Percentiles rank a stretch among this genome's conserved stretches.
Evolutionary conservation across 768 basidiomycete genomes (phyloP).

Genomic region (Kwoniella heveanensis): DNA sequence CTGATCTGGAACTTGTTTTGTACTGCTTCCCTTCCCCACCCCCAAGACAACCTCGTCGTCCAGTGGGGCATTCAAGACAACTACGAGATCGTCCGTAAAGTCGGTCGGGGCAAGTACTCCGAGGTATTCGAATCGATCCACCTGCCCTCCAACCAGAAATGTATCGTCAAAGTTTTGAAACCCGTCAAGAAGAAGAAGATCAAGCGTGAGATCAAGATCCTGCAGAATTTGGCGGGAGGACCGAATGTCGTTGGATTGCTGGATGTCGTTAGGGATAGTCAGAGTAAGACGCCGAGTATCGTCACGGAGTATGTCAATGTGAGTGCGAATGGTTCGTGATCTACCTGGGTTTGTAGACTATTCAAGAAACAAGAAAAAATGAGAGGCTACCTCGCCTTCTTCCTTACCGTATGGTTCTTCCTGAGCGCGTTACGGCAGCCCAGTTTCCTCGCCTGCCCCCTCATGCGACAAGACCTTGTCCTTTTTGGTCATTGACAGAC

Average conservation of each 20-base stretch:
- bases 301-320: constrained; percentile 94
- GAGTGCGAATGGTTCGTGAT: too few species aligned
- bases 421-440: too few species aligned
- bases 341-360: too few species aligned
- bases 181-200: constrained; percentile 99
- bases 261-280: constrained; percentile 91
- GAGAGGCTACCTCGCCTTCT: too few species aligned
- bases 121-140: constrained; percentile 91
- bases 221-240: constrained; percentile 93
- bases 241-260: constrained; percentile 90
- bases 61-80: constrained; percentile 97
- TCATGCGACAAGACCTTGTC: too few species aligned
- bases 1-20: too few species aligned
- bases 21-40: not conserved
- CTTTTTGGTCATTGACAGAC: too few species aligned
- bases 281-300: constrained; percentile 92
- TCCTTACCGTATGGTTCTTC: too few species aligned
- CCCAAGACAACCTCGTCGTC: constrained; percentile 82
- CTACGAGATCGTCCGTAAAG: constrained; percentile 96
- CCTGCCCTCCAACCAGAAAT: constrained; percentile 63
- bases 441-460: too few species aligned
- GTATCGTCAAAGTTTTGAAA: constrained; percentile 97
- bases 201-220: constrained; percentile 97
- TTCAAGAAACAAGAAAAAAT: too few species aligned
- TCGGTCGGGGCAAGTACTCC: constrained; percentile 91